Conservation (phyloP, 177 flowering plant species). For the Vitis hybrid region DNA sequence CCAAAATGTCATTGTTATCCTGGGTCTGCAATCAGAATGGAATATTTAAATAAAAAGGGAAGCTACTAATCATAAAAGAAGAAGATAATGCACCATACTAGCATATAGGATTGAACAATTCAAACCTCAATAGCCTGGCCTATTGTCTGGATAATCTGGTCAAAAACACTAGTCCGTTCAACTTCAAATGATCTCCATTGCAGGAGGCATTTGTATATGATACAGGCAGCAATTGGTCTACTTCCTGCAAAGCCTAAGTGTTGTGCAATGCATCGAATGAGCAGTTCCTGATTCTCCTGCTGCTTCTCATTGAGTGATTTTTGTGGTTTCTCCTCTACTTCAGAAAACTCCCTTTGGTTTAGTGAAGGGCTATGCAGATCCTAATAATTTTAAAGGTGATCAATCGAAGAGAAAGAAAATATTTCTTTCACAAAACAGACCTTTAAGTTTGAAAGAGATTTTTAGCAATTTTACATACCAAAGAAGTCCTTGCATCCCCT, state of each 20-base stretch:
- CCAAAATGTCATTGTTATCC: constrained; percentile 85
- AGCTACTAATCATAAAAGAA: constrained; percentile 5
- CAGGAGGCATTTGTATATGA: constrained; percentile 92
- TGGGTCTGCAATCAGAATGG: constrained; percentile 56
- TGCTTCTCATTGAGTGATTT: constrained; percentile 96
- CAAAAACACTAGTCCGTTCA: constrained; percentile 91
- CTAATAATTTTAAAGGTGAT: constrained; percentile 27
- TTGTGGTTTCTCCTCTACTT: constrained; percentile 93
- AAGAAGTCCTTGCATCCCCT: constrained; percentile 41
- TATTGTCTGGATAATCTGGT: constrained; percentile 86
- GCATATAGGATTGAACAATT: constrained; percentile 1
- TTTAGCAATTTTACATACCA: constrained; percentile 34
- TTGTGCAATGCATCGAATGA: constrained; percentile 79
- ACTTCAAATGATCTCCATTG: constrained; percentile 99
- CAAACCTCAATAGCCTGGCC: constrained; percentile 94
- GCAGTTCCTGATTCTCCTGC: constrained; percentile 93
- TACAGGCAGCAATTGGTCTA: constrained; percentile 93
- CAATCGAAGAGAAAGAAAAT: constrained; percentile 3
- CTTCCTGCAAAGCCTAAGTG: constrained; percentile 78
- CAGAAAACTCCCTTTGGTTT: constrained; percentile 53
- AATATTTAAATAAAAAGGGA: constrained; percentile 14
- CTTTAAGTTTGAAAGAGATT: constrained; percentile 4
- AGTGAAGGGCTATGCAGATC: constrained; percentile 62
- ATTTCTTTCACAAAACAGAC: background rate
- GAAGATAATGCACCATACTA: background rate